Percentiles rank a stretch among this genome's conserved stretches.
Evolutionary conservation across 2,329 filamentous ascomycete species (phyloP).

Genomic region (Proliferodiscus dingleyae): DNA sequence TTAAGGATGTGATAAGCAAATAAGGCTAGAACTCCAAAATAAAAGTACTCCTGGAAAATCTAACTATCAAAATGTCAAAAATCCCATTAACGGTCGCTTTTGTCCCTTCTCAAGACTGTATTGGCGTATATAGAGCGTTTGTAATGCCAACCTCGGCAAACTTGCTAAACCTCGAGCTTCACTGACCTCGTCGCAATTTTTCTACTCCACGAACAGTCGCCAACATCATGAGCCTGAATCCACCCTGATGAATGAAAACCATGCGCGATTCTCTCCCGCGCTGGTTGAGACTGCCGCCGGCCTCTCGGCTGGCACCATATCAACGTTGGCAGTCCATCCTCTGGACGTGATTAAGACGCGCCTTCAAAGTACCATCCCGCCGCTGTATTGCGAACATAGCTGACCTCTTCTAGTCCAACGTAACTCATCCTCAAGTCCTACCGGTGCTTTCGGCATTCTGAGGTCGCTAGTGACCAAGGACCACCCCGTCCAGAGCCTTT

Average conservation of each 20-base stretch:
- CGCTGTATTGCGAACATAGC: slow-evolving; percentile 1
- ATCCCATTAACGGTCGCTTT: too few species aligned
- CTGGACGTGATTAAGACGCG: slow-evolving; percentile 96
- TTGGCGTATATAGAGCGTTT: too few species aligned
- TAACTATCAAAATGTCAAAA: too few species aligned
- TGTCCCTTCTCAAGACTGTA: too few species aligned
- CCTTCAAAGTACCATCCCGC: slow-evolving; percentile 64
- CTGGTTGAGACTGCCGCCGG: slow-evolving; percentile 84
- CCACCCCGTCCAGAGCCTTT: slow-evolving; percentile 64
- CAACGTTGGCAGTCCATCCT: slow-evolving; percentile 84
- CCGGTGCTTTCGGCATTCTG: slow-evolving; percentile 49
- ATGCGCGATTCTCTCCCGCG: slow-evolving; percentile 64
- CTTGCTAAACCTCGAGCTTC: slow-evolving; percentile 15
- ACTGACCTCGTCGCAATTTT: slow-evolving; percentile 16
- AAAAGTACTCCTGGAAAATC: too few species aligned
- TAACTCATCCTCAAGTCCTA: slow-evolving; percentile 36
- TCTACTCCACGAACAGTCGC: slow-evolving; percentile 9
- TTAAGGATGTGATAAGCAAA: too few species aligned
- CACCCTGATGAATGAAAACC: slow-evolving; percentile 31
- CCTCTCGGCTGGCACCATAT: slow-evolving; percentile 79
- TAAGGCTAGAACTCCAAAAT: too few species aligned
- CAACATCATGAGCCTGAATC: slow-evolving; percentile 17
- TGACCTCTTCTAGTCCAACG: slow-evolving; percentile 43
- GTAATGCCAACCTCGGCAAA: slow-evolving; percentile 18
- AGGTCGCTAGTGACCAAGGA: slow-evolving; percentile 41